Base-by-base conservation (phyloP, 2,329 filamentous ascomycete genomes). In the Fusarium armeniacum region DNA sequence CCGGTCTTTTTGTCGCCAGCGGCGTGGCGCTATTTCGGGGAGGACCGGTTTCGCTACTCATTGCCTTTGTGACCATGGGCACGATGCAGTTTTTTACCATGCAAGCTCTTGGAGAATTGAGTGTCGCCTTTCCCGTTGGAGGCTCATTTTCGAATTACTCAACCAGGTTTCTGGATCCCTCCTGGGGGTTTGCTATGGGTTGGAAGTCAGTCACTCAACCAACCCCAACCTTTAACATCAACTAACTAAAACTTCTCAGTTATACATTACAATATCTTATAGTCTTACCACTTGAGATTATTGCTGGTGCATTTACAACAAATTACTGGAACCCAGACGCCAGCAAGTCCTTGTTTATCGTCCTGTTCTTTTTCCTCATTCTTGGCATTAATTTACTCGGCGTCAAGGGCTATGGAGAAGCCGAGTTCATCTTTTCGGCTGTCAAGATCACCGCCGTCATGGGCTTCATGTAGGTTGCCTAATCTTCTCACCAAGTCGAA, bases 121-220 rank as follows among this genome's bases (percentile, higher is more conserved):
- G 94, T 16, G 94, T 97, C 20, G 81, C 93, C 9, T 97, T 95
- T 73, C 94, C 94, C 2, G 91, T 98, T 20, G 92, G 94, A 24
- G 95, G 94, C 47, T 97, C 93, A 2, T 98, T 98, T 78, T 92
- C 93, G 2, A 91, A 93, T 16, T 98, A 94, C 80, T 96, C 94
- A 18, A 97, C 93, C 18, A 89, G 95, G 18, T 98, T 98, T 76
- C 81, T 98, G n/a, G 94, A 98, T 77, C 95, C 94, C 1, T 94
- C 94, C 1, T 97, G 93, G 93, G 94, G 93, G 0, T 97, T 97
- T 77, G 93, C 93, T 30, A 97, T 97, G 93, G 94, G 93, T 12
- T 97, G 93, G 93, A 97, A 97, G 85, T 92, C 77, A 65, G 59
- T 49, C n/a, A 5, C 18, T 38, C 15, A 5, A 22, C 38, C 11